Conservation (phyloP, 2,329 filamentous ascomycete species). For the Cladophialophora psammophila region DNA sequence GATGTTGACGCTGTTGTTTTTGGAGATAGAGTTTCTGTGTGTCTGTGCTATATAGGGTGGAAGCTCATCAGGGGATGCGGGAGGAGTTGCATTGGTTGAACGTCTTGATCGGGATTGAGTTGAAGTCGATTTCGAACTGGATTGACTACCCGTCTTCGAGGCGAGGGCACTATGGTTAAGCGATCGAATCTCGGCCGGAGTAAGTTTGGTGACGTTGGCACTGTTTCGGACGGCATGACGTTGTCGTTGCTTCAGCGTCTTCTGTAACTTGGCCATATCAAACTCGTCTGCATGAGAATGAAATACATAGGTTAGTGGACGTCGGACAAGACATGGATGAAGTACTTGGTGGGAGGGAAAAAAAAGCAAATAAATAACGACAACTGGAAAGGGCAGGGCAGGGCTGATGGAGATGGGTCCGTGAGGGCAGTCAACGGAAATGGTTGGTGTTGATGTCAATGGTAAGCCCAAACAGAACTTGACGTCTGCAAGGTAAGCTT, state of each 20-base stretch:
- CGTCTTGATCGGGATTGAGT: constrained; percentile 26
- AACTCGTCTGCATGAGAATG: constrained; percentile 35
- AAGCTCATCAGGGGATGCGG: constrained; percentile 32
- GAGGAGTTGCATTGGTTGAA: constrained; percentile 34
- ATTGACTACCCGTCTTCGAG: constrained; percentile 35
- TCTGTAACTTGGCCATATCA: constrained; percentile 41
- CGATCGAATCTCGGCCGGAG: constrained; percentile 40
- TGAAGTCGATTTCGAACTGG: constrained; percentile 32
- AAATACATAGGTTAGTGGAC: constrained; percentile 25
- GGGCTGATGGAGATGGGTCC: constrained; percentile 17
- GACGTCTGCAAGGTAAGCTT: constrained; percentile 32
- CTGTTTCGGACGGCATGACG: constrained; percentile 32
- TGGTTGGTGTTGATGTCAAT: constrained; percentile 23
- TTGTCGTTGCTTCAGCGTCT: constrained; percentile 39
- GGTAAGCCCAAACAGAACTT: constrained; percentile 17
- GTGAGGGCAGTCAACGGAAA: constrained; percentile 15
- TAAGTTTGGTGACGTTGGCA: constrained; percentile 38
- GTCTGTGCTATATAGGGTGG: constrained; percentile 18
- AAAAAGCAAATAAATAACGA: not conserved
- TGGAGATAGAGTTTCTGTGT: constrained; percentile 24
- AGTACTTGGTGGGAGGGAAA: not conserved
- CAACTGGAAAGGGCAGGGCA: constrained; percentile 12
- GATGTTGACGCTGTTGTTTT: constrained; percentile 28
- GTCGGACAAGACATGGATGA: constrained; percentile 25
- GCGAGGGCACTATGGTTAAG: constrained; percentile 37